Evolutionary conservation across 2,329 filamentous ascomycete genomes (phyloP), one percentile per base, ranked within the genome.

Genomic region (Calonectria pseudoreteaudii): DNA sequence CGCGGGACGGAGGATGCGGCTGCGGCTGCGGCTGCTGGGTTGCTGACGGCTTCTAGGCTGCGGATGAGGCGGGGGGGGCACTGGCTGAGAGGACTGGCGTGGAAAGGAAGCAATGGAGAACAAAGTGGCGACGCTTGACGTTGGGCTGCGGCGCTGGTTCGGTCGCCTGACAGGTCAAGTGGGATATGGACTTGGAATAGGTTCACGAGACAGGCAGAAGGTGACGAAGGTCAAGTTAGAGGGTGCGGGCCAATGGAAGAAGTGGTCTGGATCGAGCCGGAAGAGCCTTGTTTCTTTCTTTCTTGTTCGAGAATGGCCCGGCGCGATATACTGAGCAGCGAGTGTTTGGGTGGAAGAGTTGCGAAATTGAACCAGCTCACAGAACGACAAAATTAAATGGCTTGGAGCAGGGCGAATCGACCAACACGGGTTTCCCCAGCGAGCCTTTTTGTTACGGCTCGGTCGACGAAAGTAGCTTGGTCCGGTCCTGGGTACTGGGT

Each of bases 381-480:
- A 53, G n/a, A 10, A 38, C 18, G 60, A 49, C 60, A 23, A 18
- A 62, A 44, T 23, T 28, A n/a, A 47, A 26, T 36, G 30, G 52
- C 31, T 34, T 58, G 49, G 60, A 71, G 56, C 58, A 53, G 50
- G 65, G 64, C 74, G 74, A 80, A 79, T 79, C 74, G 72, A 79
- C 78, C 79, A 76, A 75, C 76, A 78, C 76, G 68, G 36, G 65
- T n/a, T 47, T 65, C 34, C 53, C 47, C 75, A 74, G 68, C 67
- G 70, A 62, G 65, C 65, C 34, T 62, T 71, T 76, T 66, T 66
- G 44, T 62, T 73, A 67, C 31, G 70, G 66, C 71, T 80, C 79
- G 79, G 79, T 80, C 77, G 74, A 77, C 78, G 66, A 78, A 80
- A 77, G 67, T 71, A 77, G 78, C 70, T 74, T 80, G 78, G 79